Evolutionary conservation across 257 asterid genomes (phyloP), one percentile per base, ranked within the genome.

Genomic region (Paulownia fortunei): DNA sequence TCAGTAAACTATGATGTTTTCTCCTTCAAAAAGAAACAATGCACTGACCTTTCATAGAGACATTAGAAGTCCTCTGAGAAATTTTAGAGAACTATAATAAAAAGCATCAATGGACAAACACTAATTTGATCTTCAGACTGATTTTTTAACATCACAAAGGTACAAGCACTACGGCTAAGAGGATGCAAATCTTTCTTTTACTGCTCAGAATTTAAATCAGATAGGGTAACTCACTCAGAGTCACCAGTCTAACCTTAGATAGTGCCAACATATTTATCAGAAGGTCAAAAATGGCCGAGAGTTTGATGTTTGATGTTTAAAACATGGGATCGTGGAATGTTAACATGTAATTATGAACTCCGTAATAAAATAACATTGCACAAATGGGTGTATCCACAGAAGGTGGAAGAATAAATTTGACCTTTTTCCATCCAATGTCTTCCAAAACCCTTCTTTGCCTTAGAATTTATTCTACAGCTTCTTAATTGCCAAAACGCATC

Each of bases 1-100:
- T 76, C 59, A 72, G 85, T 41, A 63, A 47, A 76, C 76, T 49
- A 78, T 30, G 52, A 77, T 65, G 41, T 32, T 76, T 72, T 73
- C 55, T 76, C 60, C 51, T 59, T 27, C 26, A 0, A 70, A 12
- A 39, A 70, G 69, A 52, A 82, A 37, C 46, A 81, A 76, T 72
- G 15, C 32, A 24, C 52, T 42, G 37, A 49, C 74, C 76, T 42
- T 60, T 26, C 19, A 46, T 4, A 36, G 44, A n/a, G 54, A 56
- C 70, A 72, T 52, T 32, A 61, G 46, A 70, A 30, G 49, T 7
- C 55, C 5, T 65, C 56, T 18, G 7, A 70, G 34, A 71, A 69
- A 49, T 32, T 78, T 61, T 10, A 24, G 24, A 36, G 18, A 64
- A 52, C 36, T 15, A 60, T n/a, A 76, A 34, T 19, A 58, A 58